phyloP scores from a whole-genome alignment of 108 stramenopile genomes.

The Phaeodactylum tricornutum region DNA sequence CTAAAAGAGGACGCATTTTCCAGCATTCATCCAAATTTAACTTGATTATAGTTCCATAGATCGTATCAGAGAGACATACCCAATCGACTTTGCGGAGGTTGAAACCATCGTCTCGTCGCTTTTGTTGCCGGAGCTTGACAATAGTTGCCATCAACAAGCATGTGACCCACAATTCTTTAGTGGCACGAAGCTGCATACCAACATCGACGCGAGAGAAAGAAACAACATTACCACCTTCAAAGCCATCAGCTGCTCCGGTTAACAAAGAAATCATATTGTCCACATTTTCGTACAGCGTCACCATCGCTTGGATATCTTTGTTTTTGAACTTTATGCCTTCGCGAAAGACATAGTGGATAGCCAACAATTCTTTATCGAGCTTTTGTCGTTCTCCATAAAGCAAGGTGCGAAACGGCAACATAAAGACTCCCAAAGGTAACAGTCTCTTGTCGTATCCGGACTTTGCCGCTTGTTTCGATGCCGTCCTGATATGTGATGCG shows the following conservation, averaged over 20 bases:
- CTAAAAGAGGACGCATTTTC: conserved; percentile 52
- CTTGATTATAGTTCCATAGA: conserved; percentile 6
- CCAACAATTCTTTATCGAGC: conserved; percentile 11
- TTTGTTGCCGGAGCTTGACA: conserved; percentile 27
- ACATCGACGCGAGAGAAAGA: conserved; percentile 37
- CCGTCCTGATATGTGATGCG: not conserved
- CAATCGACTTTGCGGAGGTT: not conserved
- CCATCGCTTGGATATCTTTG: conserved; percentile 42
- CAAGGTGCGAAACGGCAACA: conserved; percentile 55
- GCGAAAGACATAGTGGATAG: conserved; percentile 61
- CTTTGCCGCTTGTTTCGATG: not conserved
- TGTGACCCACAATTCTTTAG: conserved; percentile 72
- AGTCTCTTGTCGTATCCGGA: conserved; percentile 32
- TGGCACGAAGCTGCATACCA: conserved; percentile 50
- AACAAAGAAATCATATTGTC: conserved; percentile 50
- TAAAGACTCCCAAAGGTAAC: conserved; percentile 46
- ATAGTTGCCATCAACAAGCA: conserved; percentile 46
- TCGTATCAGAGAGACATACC: not conserved
- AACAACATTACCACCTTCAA: not conserved
- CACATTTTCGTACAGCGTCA: conserved; percentile 30
- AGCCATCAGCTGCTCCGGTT: conserved; percentile 4
- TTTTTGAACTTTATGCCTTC: conserved; percentile 73
- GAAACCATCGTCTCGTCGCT: not conserved
- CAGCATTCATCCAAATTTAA: conserved; percentile 66
- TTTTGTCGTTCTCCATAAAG: conserved; percentile 47